phyloP scores from a whole-genome alignment of 2,329 filamentous ascomycete species.

The Ceratocystis smalleyi region DNA sequence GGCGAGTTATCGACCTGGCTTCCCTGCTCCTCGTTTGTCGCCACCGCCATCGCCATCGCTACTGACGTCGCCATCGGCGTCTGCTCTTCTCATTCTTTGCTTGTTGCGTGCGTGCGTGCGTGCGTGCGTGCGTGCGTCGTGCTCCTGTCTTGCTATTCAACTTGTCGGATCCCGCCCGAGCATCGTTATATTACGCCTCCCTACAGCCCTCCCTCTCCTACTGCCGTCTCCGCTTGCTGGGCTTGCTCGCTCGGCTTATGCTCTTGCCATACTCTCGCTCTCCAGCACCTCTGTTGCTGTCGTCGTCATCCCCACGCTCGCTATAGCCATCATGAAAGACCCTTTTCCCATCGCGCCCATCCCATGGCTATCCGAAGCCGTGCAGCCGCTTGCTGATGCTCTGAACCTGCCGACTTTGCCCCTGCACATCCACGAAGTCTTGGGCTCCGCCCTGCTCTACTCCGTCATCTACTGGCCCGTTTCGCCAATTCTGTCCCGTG shows the following conservation, averaged over 20 bases:
- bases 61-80: background rate
- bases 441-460: conserved; percentile 52
- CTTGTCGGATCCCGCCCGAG: background rate
- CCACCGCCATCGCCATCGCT: background rate
- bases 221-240: background rate
- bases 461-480: conserved; percentile 49
- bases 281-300: background rate
- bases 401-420: conserved; percentile 51
- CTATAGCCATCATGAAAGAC: conserved; percentile 45
- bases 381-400: conserved; percentile 49
- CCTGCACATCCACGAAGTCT: conserved; percentile 61
- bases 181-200: background rate
- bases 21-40: background rate
- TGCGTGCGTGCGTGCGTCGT: background rate
- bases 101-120: background rate
- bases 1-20: background rate
- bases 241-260: background rate
- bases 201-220: background rate
- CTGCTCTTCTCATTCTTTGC: background rate
- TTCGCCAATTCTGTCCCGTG: conserved; percentile 49
- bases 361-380: conserved; percentile 39
- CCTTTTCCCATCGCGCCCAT: conserved; percentile 51
- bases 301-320: background rate
- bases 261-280: background rate
- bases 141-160: background rate